phyloP scores from a whole-genome alignment of 176 grass and related monocot genomes.

The Bolboschoenus planiculmis region DNA sequence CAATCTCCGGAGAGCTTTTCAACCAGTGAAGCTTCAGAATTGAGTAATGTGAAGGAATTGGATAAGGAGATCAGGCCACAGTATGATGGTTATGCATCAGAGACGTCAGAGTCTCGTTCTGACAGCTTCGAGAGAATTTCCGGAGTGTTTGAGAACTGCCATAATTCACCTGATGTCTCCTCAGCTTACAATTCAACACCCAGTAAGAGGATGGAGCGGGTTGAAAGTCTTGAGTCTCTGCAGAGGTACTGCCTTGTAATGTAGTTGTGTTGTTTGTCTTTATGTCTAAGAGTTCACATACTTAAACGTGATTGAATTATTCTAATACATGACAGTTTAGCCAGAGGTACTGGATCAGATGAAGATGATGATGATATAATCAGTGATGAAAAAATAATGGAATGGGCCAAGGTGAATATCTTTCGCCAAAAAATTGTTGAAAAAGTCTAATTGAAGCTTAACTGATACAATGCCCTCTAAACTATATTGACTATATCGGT shows the following conservation, averaged over 20 bases:
- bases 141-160: slow-evolving; percentile 52
- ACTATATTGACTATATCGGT: slow-evolving; percentile 12
- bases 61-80: slow-evolving; percentile 63
- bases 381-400: slow-evolving; percentile 89
- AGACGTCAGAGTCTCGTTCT: slow-evolving; percentile 50
- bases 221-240: slow-evolving; percentile 61
- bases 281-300: background rate
- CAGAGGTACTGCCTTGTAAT: slow-evolving; percentile 47
- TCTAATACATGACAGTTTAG: slow-evolving; percentile 56
- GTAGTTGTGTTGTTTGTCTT: slow-evolving; percentile 12
- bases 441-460: slow-evolving; percentile 1
- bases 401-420: slow-evolving; percentile 89
- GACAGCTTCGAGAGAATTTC: slow-evolving; percentile 76
- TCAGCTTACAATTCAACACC: slow-evolving; percentile 27
- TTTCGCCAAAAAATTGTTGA: slow-evolving; percentile 8
- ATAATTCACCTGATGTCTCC: slow-evolving; percentile 60
- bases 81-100: slow-evolving; percentile 62
- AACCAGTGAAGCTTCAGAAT: slow-evolving; percentile 74
- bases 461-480: background rate
- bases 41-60: slow-evolving; percentile 61
- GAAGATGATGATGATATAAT: slow-evolving; percentile 72
- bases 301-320: slow-evolving; percentile 13
- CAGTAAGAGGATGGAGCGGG: slow-evolving; percentile 32
- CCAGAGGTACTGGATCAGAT: slow-evolving; percentile 67
- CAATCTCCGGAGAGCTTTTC: slow-evolving; percentile 77